Conservation (phyloP, 305 asterid genomes). For the Fraxinus sp. region DNA sequence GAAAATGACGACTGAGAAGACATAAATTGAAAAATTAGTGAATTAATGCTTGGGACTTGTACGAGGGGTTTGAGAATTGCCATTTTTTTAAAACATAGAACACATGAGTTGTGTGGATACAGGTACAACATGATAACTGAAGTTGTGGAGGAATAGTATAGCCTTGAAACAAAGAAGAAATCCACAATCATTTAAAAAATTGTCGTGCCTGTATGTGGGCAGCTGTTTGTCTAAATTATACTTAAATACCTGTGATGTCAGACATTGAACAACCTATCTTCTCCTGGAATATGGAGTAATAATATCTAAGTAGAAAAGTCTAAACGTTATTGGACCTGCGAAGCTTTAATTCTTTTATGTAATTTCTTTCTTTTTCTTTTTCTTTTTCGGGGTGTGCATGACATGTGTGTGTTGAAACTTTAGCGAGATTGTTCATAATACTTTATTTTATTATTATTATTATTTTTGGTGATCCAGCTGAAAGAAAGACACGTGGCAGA, state of each 20-base stretch:
- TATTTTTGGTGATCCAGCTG: conserved; percentile 48
- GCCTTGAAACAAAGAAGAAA: not conserved
- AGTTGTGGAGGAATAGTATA: not conserved
- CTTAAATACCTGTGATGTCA: not conserved
- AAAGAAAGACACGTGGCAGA: conserved; percentile 59
- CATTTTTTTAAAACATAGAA: too few species aligned
- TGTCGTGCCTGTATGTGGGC: not conserved
- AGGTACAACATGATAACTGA: not conserved
- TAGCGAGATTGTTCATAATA: not conserved
- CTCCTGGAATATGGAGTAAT: not conserved
- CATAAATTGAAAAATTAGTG: not conserved
- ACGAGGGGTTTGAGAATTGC: not conserved
- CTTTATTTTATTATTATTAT: not conserved
- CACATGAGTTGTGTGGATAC: not conserved
- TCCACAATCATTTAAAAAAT: not conserved
- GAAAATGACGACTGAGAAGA: not conserved
- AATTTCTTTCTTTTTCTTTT: not conserved
- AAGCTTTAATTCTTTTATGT: not conserved
- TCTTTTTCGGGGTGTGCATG: not conserved
- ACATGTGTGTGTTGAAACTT: not conserved
- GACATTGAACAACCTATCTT: not conserved
- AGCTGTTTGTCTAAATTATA: not conserved
- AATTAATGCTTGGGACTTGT: not conserved
- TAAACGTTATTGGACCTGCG: not conserved
- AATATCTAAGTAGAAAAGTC: not conserved